Percentiles rank a stretch among this genome's conserved stretches.
phyloP scores from a whole-genome alignment of 805 yeast genomes.

The Komagataella populi region DNA sequence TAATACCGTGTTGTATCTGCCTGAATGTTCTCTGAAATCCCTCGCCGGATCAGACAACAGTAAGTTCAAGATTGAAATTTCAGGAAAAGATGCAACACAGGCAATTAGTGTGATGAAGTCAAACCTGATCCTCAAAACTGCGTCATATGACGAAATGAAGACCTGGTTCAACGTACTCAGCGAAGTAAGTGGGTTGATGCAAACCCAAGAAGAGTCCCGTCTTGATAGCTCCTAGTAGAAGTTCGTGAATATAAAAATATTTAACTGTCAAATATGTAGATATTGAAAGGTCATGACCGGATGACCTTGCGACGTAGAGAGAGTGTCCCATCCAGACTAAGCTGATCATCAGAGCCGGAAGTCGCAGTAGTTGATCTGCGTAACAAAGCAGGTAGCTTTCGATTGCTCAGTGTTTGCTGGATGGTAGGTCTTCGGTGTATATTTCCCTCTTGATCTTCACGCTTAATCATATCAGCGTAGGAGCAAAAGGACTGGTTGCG shows the following conservation, averaged over 20 bases:
- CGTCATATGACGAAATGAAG: conserved; percentile 27
- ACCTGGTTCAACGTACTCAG: conserved; percentile 30
- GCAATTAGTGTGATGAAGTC: conserved; percentile 13
- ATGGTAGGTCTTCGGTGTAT: conserved; percentile 48
- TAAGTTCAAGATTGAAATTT: conserved; percentile 24
- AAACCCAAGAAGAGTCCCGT: conserved; percentile 5
- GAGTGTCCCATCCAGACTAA: background rate
- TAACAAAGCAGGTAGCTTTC: background rate
- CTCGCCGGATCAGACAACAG: conserved; percentile 17
- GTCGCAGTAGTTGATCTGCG: background rate
- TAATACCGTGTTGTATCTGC: conserved; percentile 28
- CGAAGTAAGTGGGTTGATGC: conserved; percentile 14
- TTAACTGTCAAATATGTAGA: background rate
- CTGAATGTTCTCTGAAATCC: conserved; percentile 27
- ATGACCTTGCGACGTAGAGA: background rate
- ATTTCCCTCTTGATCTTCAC: conserved; percentile 37
- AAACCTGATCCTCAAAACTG: conserved; percentile 24
- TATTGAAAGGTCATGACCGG: background rate
- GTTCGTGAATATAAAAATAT: background rate
- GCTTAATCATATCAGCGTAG: conserved; percentile 66
- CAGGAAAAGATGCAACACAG: conserved; percentile 27
- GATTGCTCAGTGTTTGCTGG: conserved; percentile 19
- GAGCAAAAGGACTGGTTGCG: conserved; percentile 42
- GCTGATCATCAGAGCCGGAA: background rate
- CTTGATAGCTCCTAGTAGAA: background rate